Evolutionary conservation across 208 protist genomes (phyloP).

Genomic region (Angomonas desouzai): DNA sequence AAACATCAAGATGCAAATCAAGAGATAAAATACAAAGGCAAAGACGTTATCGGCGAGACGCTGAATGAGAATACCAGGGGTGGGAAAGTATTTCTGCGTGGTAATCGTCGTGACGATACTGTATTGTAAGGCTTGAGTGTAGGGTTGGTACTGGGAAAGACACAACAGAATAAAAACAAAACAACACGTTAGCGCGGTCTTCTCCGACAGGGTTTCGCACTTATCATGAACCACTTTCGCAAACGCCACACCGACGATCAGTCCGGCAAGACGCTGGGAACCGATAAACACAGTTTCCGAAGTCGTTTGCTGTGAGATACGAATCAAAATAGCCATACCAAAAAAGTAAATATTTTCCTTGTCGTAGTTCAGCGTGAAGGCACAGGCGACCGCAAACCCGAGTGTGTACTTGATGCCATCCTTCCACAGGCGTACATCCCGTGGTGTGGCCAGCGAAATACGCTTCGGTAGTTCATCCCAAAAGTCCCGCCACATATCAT

Average conservation of each 20-base stretch:
- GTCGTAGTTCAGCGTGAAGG: constrained; percentile 37
- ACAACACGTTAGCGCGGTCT: constrained; percentile 21
- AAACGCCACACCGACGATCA: constrained; percentile 30
- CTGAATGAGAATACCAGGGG: constrained; percentile 19
- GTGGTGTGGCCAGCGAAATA: constrained; percentile 45
- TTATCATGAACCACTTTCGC: constrained; percentile 21
- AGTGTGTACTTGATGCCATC: constrained; percentile 53
- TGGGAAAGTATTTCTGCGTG: constrained; percentile 4
- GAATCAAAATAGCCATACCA: constrained; percentile 55
- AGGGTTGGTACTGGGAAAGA: constrained; percentile 22
- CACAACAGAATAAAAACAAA: constrained; percentile 24
- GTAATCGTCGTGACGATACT: constrained; percentile 28
- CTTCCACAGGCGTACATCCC: constrained; percentile 68
- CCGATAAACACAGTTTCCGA: constrained; percentile 42
- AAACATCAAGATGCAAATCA: constrained; percentile 47
- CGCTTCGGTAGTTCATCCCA: constrained; percentile 61
- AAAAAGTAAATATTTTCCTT: constrained; percentile 39
- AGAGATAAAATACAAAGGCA: constrained; percentile 41
- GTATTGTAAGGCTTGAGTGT: constrained; percentile 29
- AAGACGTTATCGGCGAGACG: constrained; percentile 41
- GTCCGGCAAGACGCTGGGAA: constrained; percentile 36
- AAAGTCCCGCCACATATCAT: constrained; percentile 58
- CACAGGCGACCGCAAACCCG: constrained; percentile 42
- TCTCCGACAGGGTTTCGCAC: constrained; percentile 20
- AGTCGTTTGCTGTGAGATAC: constrained; percentile 41